A percentile compares a stretch with the other conserved stretches of the same genome.
phyloP scores from a whole-genome alignment of 2,329 filamentous ascomycete genomes.

The Aspergillus eucalypticola region DNA sequence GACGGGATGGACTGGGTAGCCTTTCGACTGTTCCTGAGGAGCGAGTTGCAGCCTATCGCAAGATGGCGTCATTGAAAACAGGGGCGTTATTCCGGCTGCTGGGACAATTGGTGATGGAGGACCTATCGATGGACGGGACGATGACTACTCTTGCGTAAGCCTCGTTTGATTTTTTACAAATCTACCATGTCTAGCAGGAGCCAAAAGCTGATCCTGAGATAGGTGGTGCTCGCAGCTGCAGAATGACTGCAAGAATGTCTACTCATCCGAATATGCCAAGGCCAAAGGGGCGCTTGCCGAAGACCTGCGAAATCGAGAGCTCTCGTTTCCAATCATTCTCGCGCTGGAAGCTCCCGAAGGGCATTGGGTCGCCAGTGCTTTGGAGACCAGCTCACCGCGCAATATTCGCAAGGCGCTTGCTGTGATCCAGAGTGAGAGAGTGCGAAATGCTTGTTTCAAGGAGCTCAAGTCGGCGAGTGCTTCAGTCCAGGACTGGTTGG shows the following conservation, averaged over 20 bases:
- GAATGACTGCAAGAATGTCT: slow-evolving; percentile 28
- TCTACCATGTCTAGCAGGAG: no score
- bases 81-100: slow-evolving; percentile 25
- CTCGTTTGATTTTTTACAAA: neutral
- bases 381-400: slow-evolving; percentile 17
- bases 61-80: slow-evolving; percentile 24
- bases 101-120: slow-evolving; percentile 21
- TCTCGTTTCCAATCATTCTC: slow-evolving; percentile 23
- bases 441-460: slow-evolving; percentile 16
- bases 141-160: slow-evolving; percentile 22
- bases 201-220: neutral
- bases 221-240: slow-evolving; percentile 27
- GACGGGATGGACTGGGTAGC: slow-evolving; percentile 20
- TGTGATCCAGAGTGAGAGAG: slow-evolving; percentile 20
- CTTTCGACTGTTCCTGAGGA: slow-evolving; percentile 15
- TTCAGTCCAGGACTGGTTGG: slow-evolving; percentile 24
- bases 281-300: slow-evolving; percentile 23
- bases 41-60: slow-evolving; percentile 17
- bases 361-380: slow-evolving; percentile 17
- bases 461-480: slow-evolving; percentile 18
- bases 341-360: slow-evolving; percentile 21
- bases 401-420: slow-evolving; percentile 20
- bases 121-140: slow-evolving; percentile 19
- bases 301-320: slow-evolving; percentile 23
- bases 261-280: slow-evolving; percentile 25